Conservation (phyloP, 768 basidiomycete genomes). For the Auricularia sp. region DNA sequence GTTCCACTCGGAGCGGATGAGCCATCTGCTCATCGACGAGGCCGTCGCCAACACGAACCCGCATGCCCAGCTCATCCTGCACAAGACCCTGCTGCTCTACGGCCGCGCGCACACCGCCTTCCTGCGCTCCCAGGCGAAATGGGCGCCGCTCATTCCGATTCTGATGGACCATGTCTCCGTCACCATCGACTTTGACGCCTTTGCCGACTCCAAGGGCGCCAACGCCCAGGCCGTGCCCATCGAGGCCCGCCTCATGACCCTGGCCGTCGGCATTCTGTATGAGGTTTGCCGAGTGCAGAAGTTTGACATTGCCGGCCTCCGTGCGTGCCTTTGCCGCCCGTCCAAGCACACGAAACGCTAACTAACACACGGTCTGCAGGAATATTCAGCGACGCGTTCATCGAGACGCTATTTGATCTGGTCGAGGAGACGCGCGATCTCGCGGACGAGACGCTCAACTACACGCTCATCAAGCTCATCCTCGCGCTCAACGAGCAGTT, state of each 20-base stretch:
- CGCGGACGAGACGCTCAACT: slow-evolving; percentile 89
- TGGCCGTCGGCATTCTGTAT: slow-evolving; percentile 71
- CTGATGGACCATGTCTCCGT: slow-evolving; percentile 78
- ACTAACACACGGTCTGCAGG: slow-evolving; percentile 30
- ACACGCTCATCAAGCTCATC: slow-evolving; percentile 87
- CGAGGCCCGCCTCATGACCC: slow-evolving; percentile 67
- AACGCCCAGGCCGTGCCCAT: slow-evolving; percentile 48
- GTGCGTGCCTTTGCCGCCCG: slow-evolving; percentile 32
- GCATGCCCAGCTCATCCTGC: slow-evolving; percentile 69
- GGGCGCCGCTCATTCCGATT: slow-evolving; percentile 70
- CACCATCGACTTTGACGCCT: slow-evolving; percentile 66
- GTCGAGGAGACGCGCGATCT: slow-evolving; percentile 85
- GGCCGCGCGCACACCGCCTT: slow-evolving; percentile 61
- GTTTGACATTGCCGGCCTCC: slow-evolving; percentile 63
- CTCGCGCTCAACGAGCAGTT: slow-evolving; percentile 10
- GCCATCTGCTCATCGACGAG: slow-evolving; percentile 63
- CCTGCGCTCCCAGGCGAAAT: slow-evolving; percentile 71
- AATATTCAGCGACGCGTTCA: slow-evolving; percentile 72
- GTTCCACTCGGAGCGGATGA: slow-evolving; percentile 89
- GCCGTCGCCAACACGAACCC: slow-evolving; percentile 67
- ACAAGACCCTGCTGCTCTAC: slow-evolving; percentile 63
- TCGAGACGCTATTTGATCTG: slow-evolving; percentile 83
- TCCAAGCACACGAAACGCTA: neutral
- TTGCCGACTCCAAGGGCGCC: slow-evolving; percentile 24
- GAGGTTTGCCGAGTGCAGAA: slow-evolving; percentile 91